Base-by-base conservation (phyloP, 495 filamentous ascomycete genomes). In the Lasiosphaeria miniovina region DNA sequence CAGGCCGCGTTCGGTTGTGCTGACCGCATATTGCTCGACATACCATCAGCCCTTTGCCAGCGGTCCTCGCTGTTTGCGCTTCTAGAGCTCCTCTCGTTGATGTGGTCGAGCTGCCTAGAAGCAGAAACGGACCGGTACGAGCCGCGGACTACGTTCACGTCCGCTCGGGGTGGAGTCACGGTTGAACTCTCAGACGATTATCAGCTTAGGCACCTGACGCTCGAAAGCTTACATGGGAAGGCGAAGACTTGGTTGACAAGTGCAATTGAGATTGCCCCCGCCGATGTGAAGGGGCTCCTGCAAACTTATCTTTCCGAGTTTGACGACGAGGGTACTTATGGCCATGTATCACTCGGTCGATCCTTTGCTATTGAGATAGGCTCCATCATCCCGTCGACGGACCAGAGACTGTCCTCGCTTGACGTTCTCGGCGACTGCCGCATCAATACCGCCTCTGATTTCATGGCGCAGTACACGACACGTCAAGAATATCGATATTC, bases 281-380 rank as follows among this genome's bases (percentile, higher is more conserved):
- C 96, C n/a, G 92, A 98, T 74, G 84, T 98, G 49, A 98, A 98
- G 66, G 92, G 94, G 0, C 75, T 98, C 4, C 79, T 98, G 52
- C 90, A 94, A 77, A 96, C 94, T 0, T 98, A 98, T 72, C 81
- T 98, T 24, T 96, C 94, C 12, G 90, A 95, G 58, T 95, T 91
- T 61, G 88, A 93, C 58, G 91, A 96, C 61, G 88, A 95, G 59
- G 88, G 88, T 50, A 83, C 82, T 36, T 93, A 93, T 69, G 93
- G 91, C 3, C 89, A 96, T 68, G 84, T 98, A 57, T 90, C 94
- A 0, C 79, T 98, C 41, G 94, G 94, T n/a, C 82, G 95, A 55
- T 96, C 93, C 34, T 98, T 98, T 69, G 94, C 94, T 6, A 73
- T 95, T 6, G 92, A 97, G 65, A 92, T 98, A 83, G 94, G 93